A percentile compares a stretch with the other conserved stretches of the same genome.
Evolutionary conservation across 495 filamentous ascomycete species (phyloP).

Genomic region (Xylaria cubensis): DNA sequence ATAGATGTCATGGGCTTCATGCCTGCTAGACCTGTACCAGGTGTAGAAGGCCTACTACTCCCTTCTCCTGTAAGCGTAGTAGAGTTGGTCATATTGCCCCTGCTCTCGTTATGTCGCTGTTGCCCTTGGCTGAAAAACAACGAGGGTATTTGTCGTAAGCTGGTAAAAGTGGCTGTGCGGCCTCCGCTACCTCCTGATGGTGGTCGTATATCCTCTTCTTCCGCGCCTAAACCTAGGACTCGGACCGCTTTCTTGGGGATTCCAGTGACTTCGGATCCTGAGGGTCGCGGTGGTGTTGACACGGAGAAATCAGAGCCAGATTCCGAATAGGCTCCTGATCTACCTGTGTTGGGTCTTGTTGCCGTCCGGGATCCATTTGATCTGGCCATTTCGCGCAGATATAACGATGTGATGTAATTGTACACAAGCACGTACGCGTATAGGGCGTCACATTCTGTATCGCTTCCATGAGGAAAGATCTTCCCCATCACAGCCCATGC

Average conservation of each 20-base stretch:
- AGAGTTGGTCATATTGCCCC: not conserved
- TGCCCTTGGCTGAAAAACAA: conserved; percentile 20
- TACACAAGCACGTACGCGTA: conserved; percentile 69
- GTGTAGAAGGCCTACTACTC: conserved; percentile 8
- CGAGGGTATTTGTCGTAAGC: conserved; percentile 10
- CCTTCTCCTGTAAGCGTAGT: not conserved
- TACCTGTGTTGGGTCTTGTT: conserved; percentile 1
- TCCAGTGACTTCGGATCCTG: conserved; percentile 29
- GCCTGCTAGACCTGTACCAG: conserved; percentile 20
- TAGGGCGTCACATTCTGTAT: conserved; percentile 65
- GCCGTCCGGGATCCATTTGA: conserved; percentile 29
- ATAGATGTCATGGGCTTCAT: conserved; percentile 32
- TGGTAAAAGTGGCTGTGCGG: conserved; percentile 11
- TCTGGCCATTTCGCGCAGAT: conserved; percentile 35
- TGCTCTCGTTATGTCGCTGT: conserved; percentile 21
- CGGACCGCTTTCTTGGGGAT: conserved; percentile 51
- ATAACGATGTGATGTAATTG: conserved; percentile 63
- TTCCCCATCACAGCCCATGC: conserved; percentile 59
- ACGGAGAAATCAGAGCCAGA: not conserved
- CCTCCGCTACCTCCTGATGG: conserved; percentile 11
- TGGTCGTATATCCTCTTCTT: conserved; percentile 12
- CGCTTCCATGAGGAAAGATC: conserved; percentile 63
- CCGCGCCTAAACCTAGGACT: conserved; percentile 46
- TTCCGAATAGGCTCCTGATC: conserved; percentile 11
- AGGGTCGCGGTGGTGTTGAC: conserved; percentile 10